Conservation (phyloP, 352 stramenopile genomes). For the Globisporangium barbulae region DNA sequence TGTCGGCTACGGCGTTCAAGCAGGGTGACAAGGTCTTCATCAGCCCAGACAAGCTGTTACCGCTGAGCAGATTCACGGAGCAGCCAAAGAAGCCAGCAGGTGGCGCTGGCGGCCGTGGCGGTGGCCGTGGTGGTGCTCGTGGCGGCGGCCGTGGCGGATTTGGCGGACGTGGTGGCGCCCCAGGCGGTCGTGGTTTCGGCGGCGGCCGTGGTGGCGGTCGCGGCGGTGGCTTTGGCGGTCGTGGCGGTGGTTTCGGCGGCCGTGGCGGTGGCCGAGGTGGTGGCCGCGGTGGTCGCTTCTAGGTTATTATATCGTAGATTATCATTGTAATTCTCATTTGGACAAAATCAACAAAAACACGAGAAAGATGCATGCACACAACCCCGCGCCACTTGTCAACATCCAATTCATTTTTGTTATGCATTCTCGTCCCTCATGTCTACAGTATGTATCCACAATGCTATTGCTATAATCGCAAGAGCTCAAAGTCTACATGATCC, state of each 20-base stretch:
- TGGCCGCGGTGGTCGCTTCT: constrained; percentile 32
- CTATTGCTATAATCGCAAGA: too few relatives aligned
- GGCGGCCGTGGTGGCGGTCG: constrained; percentile 25
- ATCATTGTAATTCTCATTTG: constrained; percentile 23
- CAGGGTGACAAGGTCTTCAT: constrained; percentile 97
- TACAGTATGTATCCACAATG: too few relatives aligned
- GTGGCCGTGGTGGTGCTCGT: constrained; percentile 37
- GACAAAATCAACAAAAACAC: constrained; percentile 9
- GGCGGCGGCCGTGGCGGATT: constrained; percentile 29
- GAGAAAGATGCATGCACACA: constrained; percentile 4
- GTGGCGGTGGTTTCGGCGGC: constrained; percentile 26
- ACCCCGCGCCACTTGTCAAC: not conserved
- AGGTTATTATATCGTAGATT: constrained; percentile 43
- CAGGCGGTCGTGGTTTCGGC: constrained; percentile 25
- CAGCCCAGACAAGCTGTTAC: constrained; percentile 96
- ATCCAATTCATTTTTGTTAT: not conserved
- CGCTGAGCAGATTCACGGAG: constrained; percentile 95
- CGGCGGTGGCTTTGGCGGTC: constrained; percentile 15
- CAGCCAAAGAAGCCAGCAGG: constrained; percentile 67
- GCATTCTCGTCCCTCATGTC: too few relatives aligned
- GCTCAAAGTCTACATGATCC: too few relatives aligned
- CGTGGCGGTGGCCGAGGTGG: constrained; percentile 32
- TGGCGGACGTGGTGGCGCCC: constrained; percentile 36
- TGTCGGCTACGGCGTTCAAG: constrained; percentile 96
- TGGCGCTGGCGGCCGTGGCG: constrained; percentile 34